Conservation (phyloP, 768 basidiomycete species). For the Lactifluus pinguis region DNA sequence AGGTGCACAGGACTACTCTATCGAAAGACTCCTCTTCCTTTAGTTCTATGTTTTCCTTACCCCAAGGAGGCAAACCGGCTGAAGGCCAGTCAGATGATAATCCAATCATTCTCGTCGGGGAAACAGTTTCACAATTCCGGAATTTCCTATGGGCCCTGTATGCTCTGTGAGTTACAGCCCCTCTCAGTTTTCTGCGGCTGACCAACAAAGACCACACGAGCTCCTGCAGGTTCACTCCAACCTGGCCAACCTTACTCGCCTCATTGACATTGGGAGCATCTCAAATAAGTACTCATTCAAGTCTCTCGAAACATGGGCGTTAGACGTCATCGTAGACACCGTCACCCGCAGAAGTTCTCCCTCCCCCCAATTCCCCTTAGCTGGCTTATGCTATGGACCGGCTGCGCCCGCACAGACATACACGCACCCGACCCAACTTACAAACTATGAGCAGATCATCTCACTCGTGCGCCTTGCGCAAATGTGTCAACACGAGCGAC, state of each 20-base stretch:
- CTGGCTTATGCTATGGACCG: constrained; percentile 20
- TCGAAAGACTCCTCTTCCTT: constrained; percentile 60
- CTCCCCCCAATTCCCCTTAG: constrained; percentile 33
- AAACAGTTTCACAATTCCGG: constrained; percentile 56
- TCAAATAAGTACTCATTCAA: constrained; percentile 72
- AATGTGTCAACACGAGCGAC: constrained; percentile 50
- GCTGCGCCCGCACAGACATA: constrained; percentile 24
- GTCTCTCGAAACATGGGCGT: constrained; percentile 63
- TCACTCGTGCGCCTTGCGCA: constrained; percentile 55
- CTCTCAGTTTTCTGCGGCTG: background rate
- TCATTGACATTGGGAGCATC: constrained; percentile 56
- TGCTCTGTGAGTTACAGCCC: constrained; percentile 43
- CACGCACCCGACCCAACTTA: constrained; percentile 11
- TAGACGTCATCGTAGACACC: constrained; percentile 63
- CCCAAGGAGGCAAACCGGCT: constrained; percentile 39
- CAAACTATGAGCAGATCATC: constrained; percentile 18
- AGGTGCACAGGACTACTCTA: constrained; percentile 26
- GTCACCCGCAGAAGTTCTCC: constrained; percentile 51
- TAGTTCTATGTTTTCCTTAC: constrained; percentile 55
- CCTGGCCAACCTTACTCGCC: constrained; percentile 41
- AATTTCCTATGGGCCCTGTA: constrained; percentile 74
- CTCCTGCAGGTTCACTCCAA: constrained; percentile 39
- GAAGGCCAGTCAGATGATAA: constrained; percentile 60
- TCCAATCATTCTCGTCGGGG: constrained; percentile 55
- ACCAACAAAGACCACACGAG: constrained; percentile 47